Base-by-base conservation (phyloP, 768 basidiomycete species). In the Naganishia vaughanmartiniae region DNA sequence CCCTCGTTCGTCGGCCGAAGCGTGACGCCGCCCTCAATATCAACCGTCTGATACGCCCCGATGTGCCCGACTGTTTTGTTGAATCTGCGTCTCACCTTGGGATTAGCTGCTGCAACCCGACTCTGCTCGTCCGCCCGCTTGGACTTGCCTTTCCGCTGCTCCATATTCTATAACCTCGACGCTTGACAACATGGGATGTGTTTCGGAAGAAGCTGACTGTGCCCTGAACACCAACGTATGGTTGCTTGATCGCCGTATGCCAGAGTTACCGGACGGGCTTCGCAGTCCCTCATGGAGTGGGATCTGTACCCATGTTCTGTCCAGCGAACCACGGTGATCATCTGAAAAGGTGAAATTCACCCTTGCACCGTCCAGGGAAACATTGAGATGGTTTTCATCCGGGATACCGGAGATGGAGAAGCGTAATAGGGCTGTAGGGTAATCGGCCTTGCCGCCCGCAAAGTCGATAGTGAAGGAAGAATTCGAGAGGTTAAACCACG, bases 121-220 rank as follows among this genome's bases (percentile, higher is more conserved):
- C 15, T 15, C 2, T 11, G 10, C 17, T 15, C 7, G 42, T 42
- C 15, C 10, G 15, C 42, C 15, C 17, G 17, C 6, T 5, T 26
- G 21, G 42, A 75, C 76, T 33, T 56, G 78, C 78, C 71, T 68
- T 12, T 72, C 75, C 2, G 57, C 48, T 5, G 45, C 57, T 17
- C 79, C 79, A 67, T 80, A 80, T 54, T 80, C 77, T 14, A 79
- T 75, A 6, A 80, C 68, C 55, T 80, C 78, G 10, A 80, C 28
- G 63, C 75, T 76, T 7, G 76, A 75, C 21, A 80, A 67, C 78
- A 80, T 78, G 7, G 60, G 60, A 7, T 26, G 60, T 15, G 39
- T 30, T 17, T 7, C 15, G 11, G 21, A 11, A 15, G 60, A 63
- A 17, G 39, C 36, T 4, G 28, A 17, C 36, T 21, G 26, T 15